Conservation (phyloP, 805 yeast genomes). For the Brettanomyces nanus region DNA sequence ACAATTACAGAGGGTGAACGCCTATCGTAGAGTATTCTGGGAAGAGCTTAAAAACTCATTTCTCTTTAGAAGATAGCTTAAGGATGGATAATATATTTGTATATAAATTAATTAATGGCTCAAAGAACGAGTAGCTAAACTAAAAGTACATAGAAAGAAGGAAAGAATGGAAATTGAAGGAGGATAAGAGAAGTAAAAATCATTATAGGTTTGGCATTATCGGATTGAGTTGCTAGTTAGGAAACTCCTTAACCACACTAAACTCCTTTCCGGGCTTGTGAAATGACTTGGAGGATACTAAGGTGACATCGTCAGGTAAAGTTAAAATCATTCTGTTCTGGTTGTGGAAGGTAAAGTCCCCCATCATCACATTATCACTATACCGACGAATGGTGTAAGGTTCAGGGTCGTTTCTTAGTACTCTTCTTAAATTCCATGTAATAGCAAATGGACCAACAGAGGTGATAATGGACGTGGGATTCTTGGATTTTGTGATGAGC, state of each 20-base stretch:
- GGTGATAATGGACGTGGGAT: slow-evolving; percentile 55
- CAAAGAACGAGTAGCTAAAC: no score
- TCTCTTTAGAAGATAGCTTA: slow-evolving; percentile 35
- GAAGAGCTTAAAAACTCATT: slow-evolving; percentile 53
- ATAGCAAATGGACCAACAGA: slow-evolving; percentile 78
- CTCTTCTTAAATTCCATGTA: slow-evolving; percentile 65
- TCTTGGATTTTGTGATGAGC: slow-evolving; percentile 42
- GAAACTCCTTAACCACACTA: slow-evolving; percentile 18
- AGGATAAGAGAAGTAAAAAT: neutral
- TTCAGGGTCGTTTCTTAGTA: slow-evolving; percentile 41
- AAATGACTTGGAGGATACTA: slow-evolving; percentile 56
- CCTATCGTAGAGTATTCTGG: slow-evolving; percentile 48
- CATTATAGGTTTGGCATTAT: neutral
- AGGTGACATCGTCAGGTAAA: slow-evolving; percentile 64
- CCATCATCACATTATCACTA: slow-evolving; percentile 56
- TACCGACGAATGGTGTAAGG: slow-evolving; percentile 62
- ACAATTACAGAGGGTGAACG: slow-evolving; percentile 45
- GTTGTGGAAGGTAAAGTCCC: slow-evolving; percentile 70
- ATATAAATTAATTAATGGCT: no score
- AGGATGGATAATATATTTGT: no score
- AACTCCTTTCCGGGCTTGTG: slow-evolving; percentile 36
- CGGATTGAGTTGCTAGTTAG: no score
- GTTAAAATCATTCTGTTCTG: slow-evolving; percentile 67
- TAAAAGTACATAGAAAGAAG: slow-evolving; percentile 2
- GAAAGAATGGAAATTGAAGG: no score